Evolutionary conservation across 2,329 filamentous ascomycete species (phyloP).

Genomic region (Trichoderma sp.): DNA sequence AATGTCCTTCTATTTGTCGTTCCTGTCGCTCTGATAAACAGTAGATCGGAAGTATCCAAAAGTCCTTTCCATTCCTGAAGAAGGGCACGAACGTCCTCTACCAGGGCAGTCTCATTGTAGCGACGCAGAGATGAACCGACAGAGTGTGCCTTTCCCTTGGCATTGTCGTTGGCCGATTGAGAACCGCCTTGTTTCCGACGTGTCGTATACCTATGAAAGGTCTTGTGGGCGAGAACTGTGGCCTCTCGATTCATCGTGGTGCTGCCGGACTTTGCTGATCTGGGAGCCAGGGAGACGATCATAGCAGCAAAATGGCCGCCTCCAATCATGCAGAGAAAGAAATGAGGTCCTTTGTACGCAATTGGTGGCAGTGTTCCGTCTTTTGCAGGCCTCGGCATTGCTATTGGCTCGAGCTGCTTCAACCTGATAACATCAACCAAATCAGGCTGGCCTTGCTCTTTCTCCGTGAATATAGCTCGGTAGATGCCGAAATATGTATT

Average conservation of each 20-base stretch:
- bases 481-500: constrained; percentile 86
- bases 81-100: constrained; percentile 80
- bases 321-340: constrained; percentile 98
- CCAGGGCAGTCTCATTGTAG: constrained; percentile 89
- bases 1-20: constrained; percentile 80
- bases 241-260: constrained; percentile 77
- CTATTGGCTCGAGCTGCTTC: constrained; percentile 71
- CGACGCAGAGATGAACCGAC: constrained; percentile 85
- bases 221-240: constrained; percentile 90
- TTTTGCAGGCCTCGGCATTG: constrained; percentile 51
- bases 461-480: constrained; percentile 69
- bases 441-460: constrained; percentile 61
- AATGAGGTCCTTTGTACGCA: constrained; percentile 69
- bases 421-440: constrained; percentile 66
- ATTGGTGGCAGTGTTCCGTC: constrained; percentile 55
- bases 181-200: constrained; percentile 93
- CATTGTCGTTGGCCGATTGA: constrained; percentile 88
- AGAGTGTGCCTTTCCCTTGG: constrained; percentile 92
- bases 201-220: constrained; percentile 96
- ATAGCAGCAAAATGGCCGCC: constrained; percentile 97
- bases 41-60: constrained; percentile 77
- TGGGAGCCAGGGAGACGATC: constrained; percentile 84
- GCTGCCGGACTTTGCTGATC: constrained; percentile 62
- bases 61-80: constrained; percentile 80
- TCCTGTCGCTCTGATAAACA: constrained; percentile 89